Conservation (phyloP, 768 basidiomycete species). For the Suillus subalutaceus region DNA sequence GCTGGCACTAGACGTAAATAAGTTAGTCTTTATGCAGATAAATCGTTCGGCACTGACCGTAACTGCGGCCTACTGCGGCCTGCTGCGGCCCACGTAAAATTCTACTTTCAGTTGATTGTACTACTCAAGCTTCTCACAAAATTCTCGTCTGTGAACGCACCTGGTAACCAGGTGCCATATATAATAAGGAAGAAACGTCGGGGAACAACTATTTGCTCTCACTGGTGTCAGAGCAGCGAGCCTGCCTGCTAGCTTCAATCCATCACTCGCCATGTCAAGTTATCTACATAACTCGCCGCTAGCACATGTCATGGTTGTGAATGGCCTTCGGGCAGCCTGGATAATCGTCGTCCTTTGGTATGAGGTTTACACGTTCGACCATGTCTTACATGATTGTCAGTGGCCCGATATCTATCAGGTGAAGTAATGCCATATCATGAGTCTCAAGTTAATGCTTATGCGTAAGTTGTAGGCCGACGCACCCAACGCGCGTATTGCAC, state of each 20-base stretch:
- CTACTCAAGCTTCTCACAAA: not conserved
- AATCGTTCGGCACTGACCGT: not conserved
- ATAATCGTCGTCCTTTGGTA: constrained; percentile 66
- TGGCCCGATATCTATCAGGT: constrained; percentile 60
- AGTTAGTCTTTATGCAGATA: not conserved
- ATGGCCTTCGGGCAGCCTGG: constrained; percentile 61
- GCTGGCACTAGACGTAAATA: not conserved
- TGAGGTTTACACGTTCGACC: constrained; percentile 63
- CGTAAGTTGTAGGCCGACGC: not conserved
- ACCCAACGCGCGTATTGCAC: constrained; percentile 25
- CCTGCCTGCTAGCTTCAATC: not conserved
- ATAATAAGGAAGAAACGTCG: not conserved
- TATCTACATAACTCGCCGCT: not conserved
- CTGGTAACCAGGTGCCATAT: not conserved
- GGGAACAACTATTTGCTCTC: not conserved
- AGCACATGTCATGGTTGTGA: constrained; percentile 39
- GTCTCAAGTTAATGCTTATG: constrained; percentile 10
- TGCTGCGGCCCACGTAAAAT: not conserved
- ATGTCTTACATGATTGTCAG: constrained; percentile 47
- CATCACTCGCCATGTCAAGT: not conserved
- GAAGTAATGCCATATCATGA: constrained; percentile 22
- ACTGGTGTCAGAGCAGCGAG: not conserved
- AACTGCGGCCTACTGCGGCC: too few relatives aligned
- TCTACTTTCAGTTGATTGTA: not conserved
- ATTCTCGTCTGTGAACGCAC: not conserved